Evolutionary conservation across 208 protist genomes (phyloP), one percentile per base, ranked within the genome.

Genomic region (Leishmania gerbilli): DNA sequence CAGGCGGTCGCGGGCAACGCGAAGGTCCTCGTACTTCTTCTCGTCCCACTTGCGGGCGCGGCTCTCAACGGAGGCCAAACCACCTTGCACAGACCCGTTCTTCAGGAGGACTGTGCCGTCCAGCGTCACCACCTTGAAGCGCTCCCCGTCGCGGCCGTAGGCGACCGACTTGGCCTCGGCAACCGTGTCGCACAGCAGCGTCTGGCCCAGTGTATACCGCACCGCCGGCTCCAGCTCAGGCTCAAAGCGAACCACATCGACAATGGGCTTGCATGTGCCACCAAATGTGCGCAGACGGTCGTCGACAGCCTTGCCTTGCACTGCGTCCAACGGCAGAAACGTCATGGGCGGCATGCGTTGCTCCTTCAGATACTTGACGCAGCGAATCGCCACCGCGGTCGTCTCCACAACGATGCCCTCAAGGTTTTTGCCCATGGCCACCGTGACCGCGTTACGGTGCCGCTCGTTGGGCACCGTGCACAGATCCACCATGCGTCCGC

Each of bases 401-500:
- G 88, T 98, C 69, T 99, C 99, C 11, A 99, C 98, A 21, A 99
- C 95, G 76, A 99, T 91, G 0, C 99, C 96, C 69, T 99, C 97
- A 58, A 99, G 92, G 64, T 99, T 95, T 60, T 96, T 98, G 47
- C 99, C 99, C 75, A 99, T 89, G 2, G 98, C 98, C 34, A 99
- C 95, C 15, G 98, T 98, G 3, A 99, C 88, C 4, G 99, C 99
- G 68, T 95, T 88, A 56, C 95, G 84, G 88, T 99, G 99, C 65
- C 94, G 93, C 8, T 95, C 88, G 68, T 98, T 91, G 34, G 90
- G 92, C 31, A 99, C 92, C 51, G 87, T 96, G 88, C 96, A 99
- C 15, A 99, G 86, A 84, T 99, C 98, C 40, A 97, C 85, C 42
- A 99, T 55, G 37, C 92, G 92, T 1, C 98, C 98, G 49, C 92